Conservation (phyloP, 2,329 filamentous ascomycete genomes). For the Pseudogymnoascus sp. region DNA sequence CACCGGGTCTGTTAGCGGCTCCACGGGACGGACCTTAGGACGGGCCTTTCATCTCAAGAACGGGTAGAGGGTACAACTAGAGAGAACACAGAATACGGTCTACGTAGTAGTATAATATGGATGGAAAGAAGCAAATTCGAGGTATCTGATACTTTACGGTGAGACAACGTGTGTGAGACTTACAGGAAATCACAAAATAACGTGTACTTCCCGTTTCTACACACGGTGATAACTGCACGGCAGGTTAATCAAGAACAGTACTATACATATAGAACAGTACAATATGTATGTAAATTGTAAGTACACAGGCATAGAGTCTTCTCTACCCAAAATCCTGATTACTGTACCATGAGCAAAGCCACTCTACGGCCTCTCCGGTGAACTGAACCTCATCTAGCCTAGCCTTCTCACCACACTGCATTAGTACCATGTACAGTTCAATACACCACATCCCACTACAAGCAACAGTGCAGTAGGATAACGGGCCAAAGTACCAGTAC, state of each 20-base stretch:
- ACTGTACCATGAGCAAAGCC: background rate
- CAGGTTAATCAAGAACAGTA: background rate
- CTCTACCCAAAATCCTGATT: background rate
- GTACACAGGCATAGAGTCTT: background rate
- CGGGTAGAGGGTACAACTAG: background rate
- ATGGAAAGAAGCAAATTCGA: background rate
- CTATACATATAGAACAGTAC: background rate
- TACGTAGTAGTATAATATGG: background rate
- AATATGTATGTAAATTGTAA: background rate
- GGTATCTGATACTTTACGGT: background rate
- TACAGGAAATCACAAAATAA: background rate
- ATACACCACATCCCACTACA: background rate
- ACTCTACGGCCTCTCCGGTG: background rate
- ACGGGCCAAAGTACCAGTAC: background rate
- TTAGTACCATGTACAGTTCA: background rate
- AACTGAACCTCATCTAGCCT: background rate
- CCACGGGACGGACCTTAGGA: background rate
- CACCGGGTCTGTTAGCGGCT: background rate
- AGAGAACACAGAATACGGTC: background rate
- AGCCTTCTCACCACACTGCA: no score
- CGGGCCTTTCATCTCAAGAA: background rate
- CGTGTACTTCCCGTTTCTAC: background rate
- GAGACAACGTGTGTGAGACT: background rate
- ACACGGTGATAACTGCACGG: background rate
- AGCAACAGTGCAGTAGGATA: background rate